Percentiles rank a stretch among this genome's conserved stretches.
phyloP scores from a whole-genome alignment of 2,329 filamentous ascomycete genomes.

The Neurospora sp. region DNA sequence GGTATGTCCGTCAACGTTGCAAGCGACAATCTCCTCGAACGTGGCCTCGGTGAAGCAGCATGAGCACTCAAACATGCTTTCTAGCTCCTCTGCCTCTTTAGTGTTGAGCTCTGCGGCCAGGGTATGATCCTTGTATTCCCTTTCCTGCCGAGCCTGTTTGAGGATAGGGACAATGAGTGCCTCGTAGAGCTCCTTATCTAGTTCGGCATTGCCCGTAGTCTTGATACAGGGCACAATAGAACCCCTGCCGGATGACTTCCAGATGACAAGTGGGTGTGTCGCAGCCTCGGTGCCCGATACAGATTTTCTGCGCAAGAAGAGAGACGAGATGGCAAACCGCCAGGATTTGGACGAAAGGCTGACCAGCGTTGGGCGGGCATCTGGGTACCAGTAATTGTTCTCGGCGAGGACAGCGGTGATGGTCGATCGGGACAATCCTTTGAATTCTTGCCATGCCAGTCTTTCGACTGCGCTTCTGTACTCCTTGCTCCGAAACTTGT shows the following conservation, averaged over 20 bases:
- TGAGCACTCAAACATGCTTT: slow-evolving; percentile 57
- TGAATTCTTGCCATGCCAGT: slow-evolving; percentile 67
- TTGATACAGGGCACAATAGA: slow-evolving; percentile 51
- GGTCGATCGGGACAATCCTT: slow-evolving; percentile 59
- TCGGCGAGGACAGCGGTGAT: slow-evolving; percentile 73
- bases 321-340: slow-evolving; percentile 61
- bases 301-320: slow-evolving; percentile 58
- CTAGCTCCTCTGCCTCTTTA: slow-evolving; percentile 46
- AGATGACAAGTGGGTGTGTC: slow-evolving; percentile 51
- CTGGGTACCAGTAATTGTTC: slow-evolving; percentile 68
- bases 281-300: slow-evolving; percentile 43
- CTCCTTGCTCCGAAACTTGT: slow-evolving; percentile 55
- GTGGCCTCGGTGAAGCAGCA: slow-evolving; percentile 65
- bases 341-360: slow-evolving; percentile 63
- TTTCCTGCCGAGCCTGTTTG: slow-evolving; percentile 29
- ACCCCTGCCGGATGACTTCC: slow-evolving; percentile 46
- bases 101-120: slow-evolving; percentile 46
- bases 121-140: slow-evolving; percentile 40
- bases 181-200: slow-evolving; percentile 51
- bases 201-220: slow-evolving; percentile 53
- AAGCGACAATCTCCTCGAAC: slow-evolving; percentile 68
- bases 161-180: slow-evolving; percentile 47
- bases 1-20: slow-evolving; percentile 57
- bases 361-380: slow-evolving; percentile 59
- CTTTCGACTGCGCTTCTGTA: slow-evolving; percentile 61